A percentile compares a stretch with the other conserved stretches of the same genome.
Evolutionary conservation across 345 rosid genomes (phyloP).

Genomic region (Laguncularia racemosa): DNA sequence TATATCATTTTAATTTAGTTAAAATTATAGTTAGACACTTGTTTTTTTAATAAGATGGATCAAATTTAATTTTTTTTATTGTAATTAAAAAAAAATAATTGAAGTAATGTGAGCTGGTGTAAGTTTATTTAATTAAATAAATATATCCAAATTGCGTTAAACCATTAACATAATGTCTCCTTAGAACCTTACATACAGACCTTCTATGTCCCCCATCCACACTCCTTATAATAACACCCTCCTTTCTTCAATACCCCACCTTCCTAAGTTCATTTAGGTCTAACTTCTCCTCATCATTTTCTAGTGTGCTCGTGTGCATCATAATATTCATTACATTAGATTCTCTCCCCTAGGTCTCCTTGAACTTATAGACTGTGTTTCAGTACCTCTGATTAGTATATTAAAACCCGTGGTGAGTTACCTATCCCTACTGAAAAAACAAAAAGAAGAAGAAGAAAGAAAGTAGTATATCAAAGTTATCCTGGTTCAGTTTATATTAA

Average conservation of each 20-base stretch:
- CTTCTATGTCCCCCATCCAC: slow-evolving; percentile 43
- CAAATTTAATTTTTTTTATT: too few species aligned
- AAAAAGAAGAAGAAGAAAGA: too few species aligned
- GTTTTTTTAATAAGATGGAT: too few species aligned
- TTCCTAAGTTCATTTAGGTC: slow-evolving; percentile 1
- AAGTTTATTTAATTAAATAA: background rate
- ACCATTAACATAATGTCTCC: slow-evolving; percentile 54
- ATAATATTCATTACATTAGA: background rate
- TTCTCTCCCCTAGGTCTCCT: background rate
- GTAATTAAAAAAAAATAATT: too few species aligned
- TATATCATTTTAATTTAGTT: too few species aligned
- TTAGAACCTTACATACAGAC: slow-evolving; percentile 38
- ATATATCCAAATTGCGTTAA: slow-evolving; percentile 15
- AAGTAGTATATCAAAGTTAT: too few species aligned
- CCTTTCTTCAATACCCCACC: background rate
- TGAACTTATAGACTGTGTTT: background rate
- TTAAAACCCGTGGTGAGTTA: too few species aligned
- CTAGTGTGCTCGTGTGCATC: slow-evolving; percentile 40
- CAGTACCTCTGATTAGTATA: too few species aligned
- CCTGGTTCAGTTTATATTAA: too few species aligned
- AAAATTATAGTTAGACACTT: too few species aligned
- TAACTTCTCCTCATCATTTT: slow-evolving; percentile 8
- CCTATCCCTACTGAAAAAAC: too few species aligned
- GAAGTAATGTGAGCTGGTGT: background rate
- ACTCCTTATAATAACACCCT: background rate